phyloP scores from a whole-genome alignment of 257 asterid genomes.

The Echium plantagineum region DNA sequence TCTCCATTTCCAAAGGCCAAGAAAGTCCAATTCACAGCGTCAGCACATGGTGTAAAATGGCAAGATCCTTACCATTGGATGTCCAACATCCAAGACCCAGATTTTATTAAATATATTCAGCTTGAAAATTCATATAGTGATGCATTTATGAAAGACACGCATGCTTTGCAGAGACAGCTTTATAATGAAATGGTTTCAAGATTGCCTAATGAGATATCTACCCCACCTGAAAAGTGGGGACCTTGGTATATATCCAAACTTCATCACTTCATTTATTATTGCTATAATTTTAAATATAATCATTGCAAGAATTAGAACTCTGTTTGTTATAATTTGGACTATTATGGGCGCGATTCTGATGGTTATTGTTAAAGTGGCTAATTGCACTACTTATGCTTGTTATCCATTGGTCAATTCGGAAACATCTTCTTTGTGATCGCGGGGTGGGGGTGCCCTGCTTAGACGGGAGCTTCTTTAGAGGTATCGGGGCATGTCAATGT shows the following conservation, averaged over 20 bases:
- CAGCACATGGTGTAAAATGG: conserved; percentile 56
- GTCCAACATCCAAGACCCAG: conserved; percentile 63
- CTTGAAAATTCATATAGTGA: conserved; percentile 69
- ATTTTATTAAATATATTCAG: conserved; percentile 50
- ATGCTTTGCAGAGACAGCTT: conserved; percentile 36
- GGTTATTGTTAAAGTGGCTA: no score
- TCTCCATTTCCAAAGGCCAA: conserved; percentile 45
- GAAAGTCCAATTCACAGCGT: conserved; percentile 53
- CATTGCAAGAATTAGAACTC: no score
- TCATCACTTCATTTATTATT: no score
- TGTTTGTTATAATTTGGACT: no score
- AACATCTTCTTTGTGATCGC: no score
- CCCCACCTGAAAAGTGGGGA: conserved; percentile 88
- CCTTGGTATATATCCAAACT: conserved; percentile 46
- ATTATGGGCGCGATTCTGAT: no score
- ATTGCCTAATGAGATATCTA: conserved; percentile 57
- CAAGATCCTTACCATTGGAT: conserved; percentile 86
- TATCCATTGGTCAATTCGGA: no score
- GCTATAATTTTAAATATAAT: no score
- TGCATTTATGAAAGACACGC: conserved; percentile 62
- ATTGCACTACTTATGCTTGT: no score
- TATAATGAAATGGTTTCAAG: conserved; percentile 67
- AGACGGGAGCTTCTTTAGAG: no score
- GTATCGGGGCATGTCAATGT: no score
- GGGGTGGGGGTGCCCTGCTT: no score